Evolutionary conservation across 768 basidiomycete genomes (phyloP), one percentile per base, ranked within the genome.

Genomic region (Russula olivacea): DNA sequence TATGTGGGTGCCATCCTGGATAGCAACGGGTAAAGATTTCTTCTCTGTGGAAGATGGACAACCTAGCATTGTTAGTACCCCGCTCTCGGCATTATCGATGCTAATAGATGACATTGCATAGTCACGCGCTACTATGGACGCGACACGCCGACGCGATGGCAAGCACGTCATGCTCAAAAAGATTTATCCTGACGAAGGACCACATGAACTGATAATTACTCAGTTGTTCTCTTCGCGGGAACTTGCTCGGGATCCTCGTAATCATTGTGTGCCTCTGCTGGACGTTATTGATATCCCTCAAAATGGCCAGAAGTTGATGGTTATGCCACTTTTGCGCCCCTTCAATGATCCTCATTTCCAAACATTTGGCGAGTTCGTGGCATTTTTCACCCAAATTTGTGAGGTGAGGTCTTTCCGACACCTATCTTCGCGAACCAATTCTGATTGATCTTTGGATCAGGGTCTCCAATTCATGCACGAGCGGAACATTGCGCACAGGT

Each of bases 381-480:
- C 67, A 12, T 73, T 68, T 48, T 58, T 72, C 6, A 38, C 61
- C 2, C 71, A 72, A 47, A 38, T 69, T 2, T 55, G 72, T 36
- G 67, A 73, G 62, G 72, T 69, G 53, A 1, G 63, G 49, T 10
- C 7, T 14, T 5, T 61, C 9, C 6, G 8, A n/a, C 34, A 19
- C 19, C n/a, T 2, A 9, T 12, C n/a, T n/a, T 17, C 4, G 4
- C 7, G 15, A 34, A 30, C 49, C 17, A 11, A 32, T 40, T 28
- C 34, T 57, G 17, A 60, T 54, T 10, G n/a, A 17, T 0, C 10
- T 5, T n/a, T 40, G 11, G 19, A 50, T 14, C 41, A 70, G 69
- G 70, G 70, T 17, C 54, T 71, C 30, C 66, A 61, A 10, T 69
- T 71, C 54, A 64, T 71, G 69, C 70, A 70, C 50, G 49, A 67